A percentile compares a stretch with the other conserved stretches of the same genome.
phyloP scores from a whole-genome alignment of 2,329 filamentous ascomycete genomes.

The Aspergillus neotritici region DNA sequence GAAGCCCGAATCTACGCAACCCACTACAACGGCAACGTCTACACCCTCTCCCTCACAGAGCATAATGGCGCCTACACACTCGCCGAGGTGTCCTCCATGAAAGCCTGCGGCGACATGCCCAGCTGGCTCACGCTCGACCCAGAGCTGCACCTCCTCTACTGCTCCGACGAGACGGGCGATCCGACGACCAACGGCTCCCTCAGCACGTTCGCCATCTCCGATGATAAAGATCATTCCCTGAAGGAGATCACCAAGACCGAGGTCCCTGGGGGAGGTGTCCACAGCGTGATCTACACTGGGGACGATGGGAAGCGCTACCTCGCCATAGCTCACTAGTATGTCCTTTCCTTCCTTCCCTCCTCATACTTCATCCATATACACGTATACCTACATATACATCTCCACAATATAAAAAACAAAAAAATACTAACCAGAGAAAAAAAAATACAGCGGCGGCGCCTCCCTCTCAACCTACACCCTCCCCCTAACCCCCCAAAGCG shows the following conservation, averaged over 20 bases:
- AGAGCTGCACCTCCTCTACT: slow-evolving; percentile 25
- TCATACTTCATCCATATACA: too few species aligned
- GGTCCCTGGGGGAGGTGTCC: slow-evolving; percentile 28
- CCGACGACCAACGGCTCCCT: slow-evolving; percentile 25
- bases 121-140: slow-evolving; percentile 34
- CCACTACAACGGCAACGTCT: slow-evolving; percentile 35
- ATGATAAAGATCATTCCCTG: slow-evolving; percentile 16
- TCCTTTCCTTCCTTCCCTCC: slow-evolving; percentile 2
- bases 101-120: slow-evolving; percentile 31
- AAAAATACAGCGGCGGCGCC: slow-evolving; percentile 20
- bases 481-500: slow-evolving; percentile 15
- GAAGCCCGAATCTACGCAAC: slow-evolving; percentile 30
- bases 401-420: not conserved
- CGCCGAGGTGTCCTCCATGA: slow-evolving; percentile 17
- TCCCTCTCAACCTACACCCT: slow-evolving; percentile 31
- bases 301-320: slow-evolving; percentile 22
- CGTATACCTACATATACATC: too few species aligned
- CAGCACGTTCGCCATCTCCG: slow-evolving; percentile 18
- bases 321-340: slow-evolving; percentile 37
- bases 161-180: slow-evolving; percentile 30
- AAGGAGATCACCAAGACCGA: slow-evolving; percentile 16
- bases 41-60: slow-evolving; percentile 25
- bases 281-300: slow-evolving; percentile 29
- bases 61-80: slow-evolving; percentile 21
- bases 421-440: slow-evolving; percentile 8